phyloP scores from a whole-genome alignment of 2,329 filamentous ascomycete species.

The Claviceps quebecensis region DNA sequence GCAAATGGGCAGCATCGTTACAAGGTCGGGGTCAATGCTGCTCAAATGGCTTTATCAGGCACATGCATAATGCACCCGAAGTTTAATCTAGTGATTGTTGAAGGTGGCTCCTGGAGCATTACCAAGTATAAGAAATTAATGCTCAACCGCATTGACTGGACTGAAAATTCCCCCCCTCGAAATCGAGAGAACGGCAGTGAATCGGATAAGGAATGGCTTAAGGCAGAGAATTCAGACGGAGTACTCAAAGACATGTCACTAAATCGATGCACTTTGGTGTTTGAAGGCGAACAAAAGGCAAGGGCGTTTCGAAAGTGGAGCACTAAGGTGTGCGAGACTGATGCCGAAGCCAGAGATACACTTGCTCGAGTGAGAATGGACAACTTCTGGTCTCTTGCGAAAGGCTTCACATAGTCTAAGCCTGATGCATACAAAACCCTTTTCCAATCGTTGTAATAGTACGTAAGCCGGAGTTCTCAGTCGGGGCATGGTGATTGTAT shows the following conservation, averaged over 20 bases:
- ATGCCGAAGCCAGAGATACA: constrained; percentile 72
- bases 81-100: constrained; percentile 79
- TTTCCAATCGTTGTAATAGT: no score
- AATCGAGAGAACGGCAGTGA: constrained; percentile 46
- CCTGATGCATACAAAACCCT: not conserved
- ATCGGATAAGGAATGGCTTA: constrained; percentile 59
- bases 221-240: constrained; percentile 64
- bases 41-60: constrained; percentile 75
- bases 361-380: constrained; percentile 63
- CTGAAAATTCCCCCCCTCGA: constrained; percentile 64
- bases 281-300: constrained; percentile 77
- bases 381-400: constrained; percentile 69
- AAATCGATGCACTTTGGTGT: constrained; percentile 75
- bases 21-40: constrained; percentile 84
- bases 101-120: constrained; percentile 75
- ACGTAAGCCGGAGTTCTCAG: no score
- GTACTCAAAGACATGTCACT: constrained; percentile 65
- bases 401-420: constrained; percentile 19
- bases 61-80: constrained; percentile 85
- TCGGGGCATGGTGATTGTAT: no score
- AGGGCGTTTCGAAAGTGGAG: constrained; percentile 78
- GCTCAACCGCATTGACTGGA: constrained; percentile 89
- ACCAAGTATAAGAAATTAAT: constrained; percentile 83
- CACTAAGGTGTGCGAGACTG: constrained; percentile 82
- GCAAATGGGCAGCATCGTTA: constrained; percentile 87